Conservation (phyloP, 306 rosid genomes). For the Echinosophora koreensis region DNA sequence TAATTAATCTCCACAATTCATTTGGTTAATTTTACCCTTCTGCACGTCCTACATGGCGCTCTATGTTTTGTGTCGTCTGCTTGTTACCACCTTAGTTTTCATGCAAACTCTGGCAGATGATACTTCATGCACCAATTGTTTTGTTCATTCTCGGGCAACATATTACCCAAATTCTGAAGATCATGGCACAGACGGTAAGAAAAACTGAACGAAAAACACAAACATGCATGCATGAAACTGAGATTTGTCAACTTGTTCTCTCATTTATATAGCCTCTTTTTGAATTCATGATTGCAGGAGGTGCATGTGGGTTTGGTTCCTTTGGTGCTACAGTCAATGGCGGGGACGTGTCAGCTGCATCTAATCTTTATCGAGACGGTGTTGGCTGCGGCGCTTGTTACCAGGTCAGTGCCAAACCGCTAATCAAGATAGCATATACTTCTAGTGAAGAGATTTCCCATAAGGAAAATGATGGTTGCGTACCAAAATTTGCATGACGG, state of each 20-base stretch:
- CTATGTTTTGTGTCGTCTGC: conserved; percentile 42
- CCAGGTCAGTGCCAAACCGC: conserved; percentile 52
- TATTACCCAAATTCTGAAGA: conserved; percentile 77
- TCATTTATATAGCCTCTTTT: neutral
- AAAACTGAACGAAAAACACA: neutral
- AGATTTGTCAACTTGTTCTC: conserved; percentile 26
- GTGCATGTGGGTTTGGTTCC: conserved; percentile 81
- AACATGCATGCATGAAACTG: neutral
- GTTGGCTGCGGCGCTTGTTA: conserved; percentile 93
- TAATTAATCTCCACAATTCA: conserved; percentile 34
- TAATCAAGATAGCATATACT: no score
- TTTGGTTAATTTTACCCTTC: neutral
- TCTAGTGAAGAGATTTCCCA: neutral
- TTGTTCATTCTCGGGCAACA: conserved; percentile 72
- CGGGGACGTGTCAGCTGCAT: conserved; percentile 83
- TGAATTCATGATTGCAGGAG: conserved; percentile 48
- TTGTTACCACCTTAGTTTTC: conserved; percentile 51
- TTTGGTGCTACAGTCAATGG: conserved; percentile 82
- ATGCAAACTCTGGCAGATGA: conserved; percentile 57
- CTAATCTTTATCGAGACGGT: conserved; percentile 72
- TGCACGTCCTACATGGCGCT: conserved; percentile 54
- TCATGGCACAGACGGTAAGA: conserved; percentile 74
- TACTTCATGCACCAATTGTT: conserved; percentile 64
- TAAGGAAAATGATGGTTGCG: neutral
- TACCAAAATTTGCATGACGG: neutral